phyloP scores from a whole-genome alignment of 306 rosid genomes.

The Quercus dentata region DNA sequence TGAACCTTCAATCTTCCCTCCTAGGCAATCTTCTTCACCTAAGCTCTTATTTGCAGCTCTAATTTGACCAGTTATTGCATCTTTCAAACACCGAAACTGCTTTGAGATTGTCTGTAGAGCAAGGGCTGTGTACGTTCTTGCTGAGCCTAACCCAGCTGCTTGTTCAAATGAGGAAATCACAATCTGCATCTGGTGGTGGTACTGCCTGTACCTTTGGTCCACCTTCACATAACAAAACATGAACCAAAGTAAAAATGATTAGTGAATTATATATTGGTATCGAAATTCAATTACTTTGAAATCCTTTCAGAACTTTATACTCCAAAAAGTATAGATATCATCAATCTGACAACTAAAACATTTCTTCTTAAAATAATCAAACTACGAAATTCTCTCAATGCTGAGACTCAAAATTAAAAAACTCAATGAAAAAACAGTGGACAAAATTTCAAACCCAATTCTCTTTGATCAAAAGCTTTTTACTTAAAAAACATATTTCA shows the following conservation, averaged over 20 bases:
- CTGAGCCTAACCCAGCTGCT: slow-evolving; percentile 79
- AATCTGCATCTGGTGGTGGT: slow-evolving; percentile 85
- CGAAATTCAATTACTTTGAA: no score
- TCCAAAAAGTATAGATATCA: no score
- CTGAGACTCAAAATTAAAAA: no score
- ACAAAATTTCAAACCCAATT: not conserved
- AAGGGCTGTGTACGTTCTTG: slow-evolving; percentile 82
- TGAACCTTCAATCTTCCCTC: slow-evolving; percentile 76
- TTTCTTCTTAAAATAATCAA: no score
- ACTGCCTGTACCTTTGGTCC: slow-evolving; percentile 92
- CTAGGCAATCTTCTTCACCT: slow-evolving; percentile 82
- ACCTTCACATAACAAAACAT: slow-evolving; percentile 42
- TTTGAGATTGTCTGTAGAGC: slow-evolving; percentile 88
- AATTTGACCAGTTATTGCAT: slow-evolving; percentile 73
- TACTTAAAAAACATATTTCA: no score
- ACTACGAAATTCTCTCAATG: not conserved
- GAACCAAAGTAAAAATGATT: not conserved
- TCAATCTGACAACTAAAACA: no score
- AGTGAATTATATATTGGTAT: no score
- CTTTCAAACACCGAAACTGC: slow-evolving; percentile 91
- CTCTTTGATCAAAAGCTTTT: not conserved
- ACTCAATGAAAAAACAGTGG: not conserved
- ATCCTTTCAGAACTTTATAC: no score
- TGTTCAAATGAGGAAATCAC: slow-evolving; percentile 81
- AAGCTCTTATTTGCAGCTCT: slow-evolving; percentile 67